Percentiles rank a stretch among this genome's conserved stretches.
Conservation (phyloP, 768 basidiomycete genomes). For the Mrakia gelida region DNA sequence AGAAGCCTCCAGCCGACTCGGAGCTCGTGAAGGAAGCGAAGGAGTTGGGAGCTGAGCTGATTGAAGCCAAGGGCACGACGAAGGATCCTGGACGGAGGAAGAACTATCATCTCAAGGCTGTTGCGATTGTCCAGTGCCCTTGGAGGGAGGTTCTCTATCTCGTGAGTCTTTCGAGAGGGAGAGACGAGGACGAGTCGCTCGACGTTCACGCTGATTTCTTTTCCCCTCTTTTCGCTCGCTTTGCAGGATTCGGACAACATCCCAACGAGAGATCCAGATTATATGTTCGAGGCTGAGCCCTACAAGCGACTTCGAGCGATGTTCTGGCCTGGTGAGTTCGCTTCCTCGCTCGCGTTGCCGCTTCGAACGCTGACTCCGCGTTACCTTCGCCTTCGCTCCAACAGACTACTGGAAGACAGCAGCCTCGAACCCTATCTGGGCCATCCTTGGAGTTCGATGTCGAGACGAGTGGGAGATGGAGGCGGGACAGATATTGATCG, state of each 20-base stretch:
- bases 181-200: not conserved
- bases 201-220: not conserved
- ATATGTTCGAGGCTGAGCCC: constrained; percentile 46
- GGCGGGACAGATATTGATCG: constrained; percentile 50
- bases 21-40: constrained; percentile 36
- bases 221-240: not conserved
- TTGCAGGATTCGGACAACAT: constrained; percentile 26
- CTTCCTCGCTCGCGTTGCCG: too few relatives aligned
- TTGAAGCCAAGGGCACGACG: constrained; percentile 40
- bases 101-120: constrained; percentile 43
- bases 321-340: constrained; percentile 40
- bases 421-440: constrained; percentile 42
- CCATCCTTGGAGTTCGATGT: constrained; percentile 36
- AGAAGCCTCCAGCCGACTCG: constrained; percentile 42
- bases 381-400: not conserved
- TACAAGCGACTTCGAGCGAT: constrained; percentile 46
- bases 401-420: constrained; percentile 49
- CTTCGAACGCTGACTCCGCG: not conserved
- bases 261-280: constrained; percentile 42
- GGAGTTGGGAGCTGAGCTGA: constrained; percentile 36
- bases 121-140: constrained; percentile 42
- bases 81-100: constrained; percentile 44
- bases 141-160: constrained; percentile 48
- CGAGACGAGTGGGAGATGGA: constrained; percentile 51
- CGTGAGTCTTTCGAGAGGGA: constrained; percentile 32